These are phyloP conservation scores for Linum lewisii DNA, from an alignment of 345 rosid genomes.

Conservation along the genomic window DNA sequence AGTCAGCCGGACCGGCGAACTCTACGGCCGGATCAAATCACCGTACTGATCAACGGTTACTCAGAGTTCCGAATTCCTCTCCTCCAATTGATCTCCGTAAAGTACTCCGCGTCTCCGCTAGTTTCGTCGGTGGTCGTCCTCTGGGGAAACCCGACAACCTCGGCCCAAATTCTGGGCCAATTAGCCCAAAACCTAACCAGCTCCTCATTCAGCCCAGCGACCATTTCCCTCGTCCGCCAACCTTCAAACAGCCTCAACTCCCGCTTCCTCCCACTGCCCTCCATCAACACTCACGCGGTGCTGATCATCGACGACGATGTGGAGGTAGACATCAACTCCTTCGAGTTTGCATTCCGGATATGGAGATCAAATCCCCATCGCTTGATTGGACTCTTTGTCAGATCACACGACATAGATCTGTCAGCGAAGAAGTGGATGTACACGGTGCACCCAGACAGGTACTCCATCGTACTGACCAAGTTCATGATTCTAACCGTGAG, in stretches of 20 bases:
- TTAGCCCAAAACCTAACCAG: constrained; percentile 36
- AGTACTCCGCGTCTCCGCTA: constrained; percentile 41
- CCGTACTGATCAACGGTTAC: constrained; percentile 71
- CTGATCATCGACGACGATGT: constrained; percentile 2
- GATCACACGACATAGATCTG: constrained; percentile 54
- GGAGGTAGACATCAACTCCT: neutral
- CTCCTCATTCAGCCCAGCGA: constrained; percentile 36
- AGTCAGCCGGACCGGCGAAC: constrained; percentile 24
- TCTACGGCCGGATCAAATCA: constrained; percentile 51
- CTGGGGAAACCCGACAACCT: constrained; percentile 64
- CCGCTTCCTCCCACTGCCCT: constrained; percentile 47
- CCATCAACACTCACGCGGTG: constrained; percentile 12
- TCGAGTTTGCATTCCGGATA: constrained; percentile 1
- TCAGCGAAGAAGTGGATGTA: constrained; percentile 50
- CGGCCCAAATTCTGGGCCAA: constrained; percentile 23
- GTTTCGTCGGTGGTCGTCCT: constrained; percentile 49
- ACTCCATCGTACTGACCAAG: constrained; percentile 60
- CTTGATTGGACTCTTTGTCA: constrained; percentile 45
- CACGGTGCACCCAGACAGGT: constrained; percentile 59
- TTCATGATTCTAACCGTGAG: constrained; percentile 49
- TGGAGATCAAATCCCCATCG: neutral
- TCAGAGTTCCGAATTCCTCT: constrained; percentile 55
- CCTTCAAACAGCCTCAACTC: constrained; percentile 52
- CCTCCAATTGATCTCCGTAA: constrained; percentile 39
- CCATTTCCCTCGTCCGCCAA: constrained; percentile 48